These are phyloP conservation scores for Podosphaera aphanis DNA, from an alignment of 2,329 filamentous ascomycete genomes.

Conservation along the genomic window DNA sequence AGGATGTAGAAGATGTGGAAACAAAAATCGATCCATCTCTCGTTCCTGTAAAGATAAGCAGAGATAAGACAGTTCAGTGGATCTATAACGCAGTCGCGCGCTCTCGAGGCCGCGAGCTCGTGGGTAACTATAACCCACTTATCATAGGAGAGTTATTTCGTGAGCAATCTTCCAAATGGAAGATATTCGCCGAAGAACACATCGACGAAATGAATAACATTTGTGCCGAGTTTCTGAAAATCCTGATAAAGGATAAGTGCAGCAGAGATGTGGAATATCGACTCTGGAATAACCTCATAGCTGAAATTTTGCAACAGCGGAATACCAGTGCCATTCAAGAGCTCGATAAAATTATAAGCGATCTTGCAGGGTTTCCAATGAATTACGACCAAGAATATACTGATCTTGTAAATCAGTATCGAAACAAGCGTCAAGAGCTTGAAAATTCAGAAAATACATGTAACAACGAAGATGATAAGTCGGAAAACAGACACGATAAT, in stretches of 20 bases:
- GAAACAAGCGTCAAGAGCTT: constrained; percentile 3
- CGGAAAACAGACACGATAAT: background rate
- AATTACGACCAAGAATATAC: constrained; percentile 19
- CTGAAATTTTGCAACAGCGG: constrained; percentile 6
- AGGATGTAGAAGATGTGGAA: background rate
- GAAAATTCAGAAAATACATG: background rate
- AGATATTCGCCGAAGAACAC: constrained; percentile 11
- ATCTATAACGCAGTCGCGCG: constrained; percentile 7
- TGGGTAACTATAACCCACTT: constrained; percentile 19
- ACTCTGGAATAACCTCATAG: constrained; percentile 6
- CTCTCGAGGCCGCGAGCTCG: constrained; percentile 16
- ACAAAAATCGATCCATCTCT: background rate
- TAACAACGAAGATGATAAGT: background rate
- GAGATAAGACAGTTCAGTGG: constrained; percentile 10
- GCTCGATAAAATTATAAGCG: constrained; percentile 12
- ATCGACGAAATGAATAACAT: constrained; percentile 6
- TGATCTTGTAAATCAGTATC: constrained; percentile 12
- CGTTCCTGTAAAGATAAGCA: constrained; percentile 5
- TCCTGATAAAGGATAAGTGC: constrained; percentile 6
- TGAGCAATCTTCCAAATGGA: constrained; percentile 18
- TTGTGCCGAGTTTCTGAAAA: constrained; percentile 8
- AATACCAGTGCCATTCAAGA: constrained; percentile 9
- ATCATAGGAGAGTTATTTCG: constrained; percentile 20
- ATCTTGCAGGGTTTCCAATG: constrained; percentile 14
- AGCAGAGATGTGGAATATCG: constrained; percentile 7